Conservation (phyloP, 371 early-diverging fungal genomes). For the Mycotypha africana region DNA sequence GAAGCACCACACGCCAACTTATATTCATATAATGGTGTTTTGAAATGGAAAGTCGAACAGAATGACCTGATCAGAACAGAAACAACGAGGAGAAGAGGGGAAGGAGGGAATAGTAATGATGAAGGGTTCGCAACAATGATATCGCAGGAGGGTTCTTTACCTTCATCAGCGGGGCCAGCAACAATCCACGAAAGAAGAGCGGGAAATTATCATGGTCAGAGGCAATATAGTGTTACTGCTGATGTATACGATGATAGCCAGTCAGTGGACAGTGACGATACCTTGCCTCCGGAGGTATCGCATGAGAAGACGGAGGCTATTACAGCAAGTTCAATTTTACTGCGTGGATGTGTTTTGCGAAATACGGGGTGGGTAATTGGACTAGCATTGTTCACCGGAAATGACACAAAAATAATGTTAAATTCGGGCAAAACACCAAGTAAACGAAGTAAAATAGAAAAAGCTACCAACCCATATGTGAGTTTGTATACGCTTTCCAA, state of each 20-base stretch:
- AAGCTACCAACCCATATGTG: constrained; percentile 91
- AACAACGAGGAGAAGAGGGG: constrained; percentile 5
- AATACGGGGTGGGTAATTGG: constrained; percentile 91
- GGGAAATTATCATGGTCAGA: neutral
- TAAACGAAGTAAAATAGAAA: constrained; percentile 94
- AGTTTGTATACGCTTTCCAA: constrained; percentile 2
- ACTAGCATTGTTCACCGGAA: constrained; percentile 81
- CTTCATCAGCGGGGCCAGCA: constrained; percentile 3
- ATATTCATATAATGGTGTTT: constrained; percentile 71
- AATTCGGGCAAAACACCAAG: constrained; percentile 90
- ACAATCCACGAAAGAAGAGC: constrained; percentile 3
- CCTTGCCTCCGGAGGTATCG: constrained; percentile 21
- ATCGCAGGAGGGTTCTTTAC: neutral
- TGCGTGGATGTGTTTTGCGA: constrained; percentile 89
- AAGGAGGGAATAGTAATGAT: neutral
- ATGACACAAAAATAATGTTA: constrained; percentile 86
- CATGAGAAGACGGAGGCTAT: constrained; percentile 65
- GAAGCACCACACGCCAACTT: constrained; percentile 78
- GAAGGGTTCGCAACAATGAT: constrained; percentile 2
- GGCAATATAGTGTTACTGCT: neutral
- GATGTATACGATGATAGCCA: constrained; percentile 2
- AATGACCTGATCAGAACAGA: constrained; percentile 4
- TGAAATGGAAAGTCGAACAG: constrained; percentile 45
- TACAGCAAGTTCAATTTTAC: constrained; percentile 76
- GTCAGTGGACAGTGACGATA: constrained; percentile 13